Base-by-base conservation (phyloP, 2,329 filamentous ascomycete species). In the Calonectria leucothoes region DNA sequence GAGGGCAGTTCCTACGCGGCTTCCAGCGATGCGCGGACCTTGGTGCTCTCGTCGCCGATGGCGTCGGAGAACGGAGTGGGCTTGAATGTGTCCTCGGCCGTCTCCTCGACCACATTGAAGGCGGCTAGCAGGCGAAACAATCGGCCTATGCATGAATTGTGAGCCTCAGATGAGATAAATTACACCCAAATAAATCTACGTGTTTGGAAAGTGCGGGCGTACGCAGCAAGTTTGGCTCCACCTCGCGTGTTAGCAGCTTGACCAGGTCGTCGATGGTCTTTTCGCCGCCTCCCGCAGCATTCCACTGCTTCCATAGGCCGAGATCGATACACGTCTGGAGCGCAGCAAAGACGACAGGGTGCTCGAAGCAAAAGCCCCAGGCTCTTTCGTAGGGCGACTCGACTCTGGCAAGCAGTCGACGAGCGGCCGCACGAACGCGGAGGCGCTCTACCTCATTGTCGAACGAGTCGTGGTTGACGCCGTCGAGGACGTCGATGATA, bases 41-140 rank as follows among this genome's bases (percentile, higher is more conserved):
- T 77, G n/a, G 70, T 76, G 4, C 27, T 76, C 33, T 77, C 74
- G 6, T 78, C 76, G 2, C 76, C 76, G 35, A 78, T 78, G 1
- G 72, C 74, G 0, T 39, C n/a, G 0, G 76, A 78, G 27, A 78
- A 78, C 0, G 72, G 74, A 3, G 74, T 76, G 0, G 76, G 72
- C 17, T 74, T 75, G 67, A 76, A 78, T 0, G 59, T 78, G 10
- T 78, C 76, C 25, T 65, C 64, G 4, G 3, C 35, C 35, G 55
- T 76, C 17, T 76, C 76, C 7, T 78, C 69, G 0, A 78, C 74
- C 1, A 78, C 69, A 14, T 75, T 69, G 6, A 78, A 78, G 2
- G 76, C 76, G 3, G 74, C 72, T 6, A 78, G 2, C 0, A 76
- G 64, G 3, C 76, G 76, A 10, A 78, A 75, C 0, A 78, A 23